Percentiles rank a stretch among this genome's conserved stretches.
Conservation (phyloP, 2,329 filamentous ascomycete species). For the Bertia moriformis region DNA sequence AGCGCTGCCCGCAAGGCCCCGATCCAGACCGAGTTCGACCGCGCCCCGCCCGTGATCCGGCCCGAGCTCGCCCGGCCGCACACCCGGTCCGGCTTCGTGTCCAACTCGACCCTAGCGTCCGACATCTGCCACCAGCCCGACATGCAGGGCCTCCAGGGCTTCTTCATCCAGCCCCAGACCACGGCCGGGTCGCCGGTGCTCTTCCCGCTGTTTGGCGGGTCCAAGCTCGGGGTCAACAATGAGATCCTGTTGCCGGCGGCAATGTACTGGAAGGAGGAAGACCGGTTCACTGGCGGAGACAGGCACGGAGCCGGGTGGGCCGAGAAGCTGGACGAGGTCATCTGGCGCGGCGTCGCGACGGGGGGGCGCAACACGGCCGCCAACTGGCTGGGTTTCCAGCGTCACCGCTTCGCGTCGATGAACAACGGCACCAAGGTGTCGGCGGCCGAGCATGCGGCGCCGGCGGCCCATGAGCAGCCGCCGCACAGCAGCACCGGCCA, state of each 20-base stretch:
- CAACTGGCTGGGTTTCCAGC: conserved; percentile 62
- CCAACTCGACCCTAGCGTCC: conserved; percentile 43
- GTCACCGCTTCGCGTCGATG: conserved; percentile 63
- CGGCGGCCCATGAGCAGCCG: too few species aligned
- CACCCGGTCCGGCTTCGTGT: conserved; percentile 39
- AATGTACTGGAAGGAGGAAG: conserved; percentile 53
- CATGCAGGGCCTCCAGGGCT: conserved; percentile 45
- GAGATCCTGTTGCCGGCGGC: conserved; percentile 56
- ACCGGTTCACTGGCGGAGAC: conserved; percentile 42
- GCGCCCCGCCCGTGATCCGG: conserved; percentile 27
- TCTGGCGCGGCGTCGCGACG: conserved; percentile 57
- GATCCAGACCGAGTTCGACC: conserved; percentile 25
- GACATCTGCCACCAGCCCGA: conserved; percentile 55
- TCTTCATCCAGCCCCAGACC: conserved; percentile 46
- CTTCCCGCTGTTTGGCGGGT: conserved; percentile 54
- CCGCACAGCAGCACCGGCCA: too few species aligned
- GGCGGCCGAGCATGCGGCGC: conserved; percentile 28
- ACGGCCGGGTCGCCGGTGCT: conserved; percentile 39
- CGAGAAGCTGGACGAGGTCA: conserved; percentile 33
- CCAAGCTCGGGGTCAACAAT: conserved; percentile 55
- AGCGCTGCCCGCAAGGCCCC: conserved; percentile 39
- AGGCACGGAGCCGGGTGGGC: conserved; percentile 38
- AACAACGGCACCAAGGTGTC: conserved; percentile 48
- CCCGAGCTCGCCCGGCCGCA: conserved; percentile 30
- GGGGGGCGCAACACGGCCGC: conserved; percentile 41